Evolutionary conservation across 768 basidiomycete genomes (phyloP).

Genomic region (Tylopilus balloui): DNA sequence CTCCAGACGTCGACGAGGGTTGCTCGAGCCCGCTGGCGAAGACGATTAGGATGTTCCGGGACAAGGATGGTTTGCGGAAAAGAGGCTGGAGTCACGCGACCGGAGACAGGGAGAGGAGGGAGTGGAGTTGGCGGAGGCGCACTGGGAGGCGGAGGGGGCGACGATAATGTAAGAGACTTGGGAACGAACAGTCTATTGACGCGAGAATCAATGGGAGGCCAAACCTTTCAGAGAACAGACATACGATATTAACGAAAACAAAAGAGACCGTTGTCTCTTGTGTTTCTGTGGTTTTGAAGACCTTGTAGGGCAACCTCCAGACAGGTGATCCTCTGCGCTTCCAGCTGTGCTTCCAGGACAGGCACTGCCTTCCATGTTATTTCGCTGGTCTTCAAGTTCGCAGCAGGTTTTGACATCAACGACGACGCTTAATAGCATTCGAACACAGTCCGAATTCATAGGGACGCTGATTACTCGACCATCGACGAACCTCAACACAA

Average conservation of each 20-base stretch:
- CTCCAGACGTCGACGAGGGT: slow-evolving; percentile 65
- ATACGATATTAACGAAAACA: slow-evolving; percentile 66
- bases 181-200: slow-evolving; percentile 28
- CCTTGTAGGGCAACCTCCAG: slow-evolving; percentile 18
- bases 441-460: slow-evolving; percentile 38
- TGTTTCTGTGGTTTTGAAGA: slow-evolving; percentile 43
- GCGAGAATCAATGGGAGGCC: slow-evolving; percentile 1
- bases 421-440: slow-evolving; percentile 47
- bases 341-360: slow-evolving; percentile 16
- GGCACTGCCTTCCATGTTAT: slow-evolving; percentile 31
- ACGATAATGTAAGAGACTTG: slow-evolving; percentile 28
- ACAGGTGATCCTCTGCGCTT: slow-evolving; percentile 18
- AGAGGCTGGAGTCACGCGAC: slow-evolving; percentile 27
- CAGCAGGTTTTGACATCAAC: slow-evolving; percentile 47
- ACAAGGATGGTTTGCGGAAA: slow-evolving; percentile 10
- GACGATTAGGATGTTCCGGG: slow-evolving; percentile 21
- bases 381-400: slow-evolving; percentile 31
- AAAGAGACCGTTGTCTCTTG: slow-evolving; percentile 66
- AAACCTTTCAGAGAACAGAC: not conserved
- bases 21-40: slow-evolving; percentile 62
- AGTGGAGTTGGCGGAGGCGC: slow-evolving; percentile 28
- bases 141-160: slow-evolving; percentile 18
- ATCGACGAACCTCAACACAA: slow-evolving; percentile 56
- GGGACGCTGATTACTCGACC: slow-evolving; percentile 49
- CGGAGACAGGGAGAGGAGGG: slow-evolving; percentile 28